phyloP scores from a whole-genome alignment of 2,329 filamentous ascomycete genomes.

The Aspergillus spinulosporus region DNA sequence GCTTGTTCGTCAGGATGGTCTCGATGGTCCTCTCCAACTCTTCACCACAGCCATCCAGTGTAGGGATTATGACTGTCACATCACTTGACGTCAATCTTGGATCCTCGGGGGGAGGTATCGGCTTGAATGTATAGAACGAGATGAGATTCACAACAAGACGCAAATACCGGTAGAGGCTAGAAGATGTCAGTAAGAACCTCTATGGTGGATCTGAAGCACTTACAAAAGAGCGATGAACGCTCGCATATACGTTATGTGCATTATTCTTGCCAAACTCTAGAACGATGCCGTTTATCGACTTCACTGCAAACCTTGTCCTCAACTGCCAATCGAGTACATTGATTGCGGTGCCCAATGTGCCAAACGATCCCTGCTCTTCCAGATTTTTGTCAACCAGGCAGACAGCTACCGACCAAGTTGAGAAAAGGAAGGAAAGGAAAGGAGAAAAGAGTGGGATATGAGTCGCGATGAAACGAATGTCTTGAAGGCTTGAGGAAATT shows the following conservation, averaged over 20 bases:
- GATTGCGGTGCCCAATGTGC: not conserved
- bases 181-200: constrained; percentile 13
- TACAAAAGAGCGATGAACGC: constrained; percentile 46
- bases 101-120: constrained; percentile 76
- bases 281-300: not conserved
- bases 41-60: constrained; percentile 82
- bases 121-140: constrained; percentile 84
- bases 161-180: constrained; percentile 81
- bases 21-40: constrained; percentile 79
- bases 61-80: constrained; percentile 92
- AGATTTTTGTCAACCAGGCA: constrained; percentile 1
- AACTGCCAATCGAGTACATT: constrained; percentile 9
- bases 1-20: constrained; percentile 53
- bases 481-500: constrained; percentile 18
- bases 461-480: constrained; percentile 26
- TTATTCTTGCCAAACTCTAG: constrained; percentile 18
- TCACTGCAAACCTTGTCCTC: not conserved
- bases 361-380: not conserved
- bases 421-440: constrained; percentile 17
- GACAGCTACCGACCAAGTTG: not conserved
- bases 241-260: constrained; percentile 43
- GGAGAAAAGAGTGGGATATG: constrained; percentile 13
- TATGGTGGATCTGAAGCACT: constrained; percentile 23
- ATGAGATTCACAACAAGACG: constrained; percentile 81
- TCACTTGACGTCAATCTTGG: constrained; percentile 78